phyloP scores from a whole-genome alignment of 306 rosid species.

The Prunus mira region DNA sequence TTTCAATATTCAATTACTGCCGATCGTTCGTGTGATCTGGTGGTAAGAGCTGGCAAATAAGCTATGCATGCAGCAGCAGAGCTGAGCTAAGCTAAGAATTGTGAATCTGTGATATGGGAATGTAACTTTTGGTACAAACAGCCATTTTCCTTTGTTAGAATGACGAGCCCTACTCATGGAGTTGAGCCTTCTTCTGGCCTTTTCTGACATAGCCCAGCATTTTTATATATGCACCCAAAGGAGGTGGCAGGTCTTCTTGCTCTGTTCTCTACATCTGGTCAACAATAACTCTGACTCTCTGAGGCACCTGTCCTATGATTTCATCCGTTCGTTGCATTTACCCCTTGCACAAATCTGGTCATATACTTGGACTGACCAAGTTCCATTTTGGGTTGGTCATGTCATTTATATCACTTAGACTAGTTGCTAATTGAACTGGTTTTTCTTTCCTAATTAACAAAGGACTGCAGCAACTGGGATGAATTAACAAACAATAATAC shows the following conservation, averaged over 20 bases:
- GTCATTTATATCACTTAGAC: not conserved
- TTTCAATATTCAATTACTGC: not conserved
- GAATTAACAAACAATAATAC: too few species aligned
- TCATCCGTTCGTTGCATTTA: conserved; percentile 1
- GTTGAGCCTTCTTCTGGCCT: conserved; percentile 9
- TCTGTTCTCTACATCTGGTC: conserved; percentile 25
- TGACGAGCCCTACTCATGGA: conserved; percentile 37
- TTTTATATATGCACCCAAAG: not conserved
- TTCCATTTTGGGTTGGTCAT: not conserved
- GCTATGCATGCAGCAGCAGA: conserved; percentile 3
- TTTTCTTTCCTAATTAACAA: too few species aligned
- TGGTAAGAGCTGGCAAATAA: conserved; percentile 9
- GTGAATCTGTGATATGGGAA: conserved; percentile 17
- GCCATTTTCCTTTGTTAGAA: conserved; percentile 43
- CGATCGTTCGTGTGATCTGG: not conserved
- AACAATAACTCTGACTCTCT: not conserved
- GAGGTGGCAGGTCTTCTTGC: conserved; percentile 11
- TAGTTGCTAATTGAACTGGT: too few species aligned
- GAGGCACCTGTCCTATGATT: not conserved
- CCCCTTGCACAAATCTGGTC: not conserved
- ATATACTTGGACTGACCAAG: not conserved
- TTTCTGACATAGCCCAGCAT: too few species aligned
- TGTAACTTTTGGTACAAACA: conserved; percentile 22
- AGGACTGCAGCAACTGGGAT: too few species aligned
- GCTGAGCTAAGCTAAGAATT: conserved; percentile 9